Base-by-base conservation (phyloP, 208 protist species). In the Leishmania lainsoni region DNA sequence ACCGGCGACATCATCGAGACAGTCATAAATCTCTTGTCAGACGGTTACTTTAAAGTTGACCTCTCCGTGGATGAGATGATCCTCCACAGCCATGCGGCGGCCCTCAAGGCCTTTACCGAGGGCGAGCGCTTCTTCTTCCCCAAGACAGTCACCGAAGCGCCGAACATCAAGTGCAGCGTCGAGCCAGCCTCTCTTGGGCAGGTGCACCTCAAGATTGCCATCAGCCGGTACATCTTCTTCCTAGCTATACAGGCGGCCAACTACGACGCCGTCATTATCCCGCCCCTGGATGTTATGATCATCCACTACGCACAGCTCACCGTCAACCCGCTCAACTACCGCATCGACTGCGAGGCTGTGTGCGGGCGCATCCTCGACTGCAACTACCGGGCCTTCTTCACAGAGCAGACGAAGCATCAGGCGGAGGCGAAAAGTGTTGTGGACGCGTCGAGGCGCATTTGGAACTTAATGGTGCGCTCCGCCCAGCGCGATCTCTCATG, bases 191-290 rank as follows among this genome's bases (percentile, higher is more conserved):
- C 75, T 42, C 76, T 92, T 2, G 80, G 80, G 5, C 73, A 87
- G 65, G 76, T 89, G 51, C 86, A 91, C 82, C 70, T 93, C 61
- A 88, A 83, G 59, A 93, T 97, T 29, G 83, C 87, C 17, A 81
- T 97, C 61, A 92, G 85, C 79, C 92, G 94, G 22, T 97, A 97
- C 85, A 94, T 97, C 45, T 97, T 96, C 83, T 97, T 97, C 75
- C 85, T 97, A 1, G 89, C 94, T 42, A 90, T 97, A 83, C 94
- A 97, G 84, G 92, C 93, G 16, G 93, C 92, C 26, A 97, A 97
- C 83, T 96, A 93, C 85, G 91, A 95, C 72, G 89, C 92, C 10
- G 88, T 95, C 17, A 96, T 97, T 71, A 93, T 97, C 48, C 94
- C 94, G 1, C 94, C 94, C n/a, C 81, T 91, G 9, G 94, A 97